Base-by-base conservation (phyloP, 2,329 filamentous ascomycete genomes). In the Hymenoscyphus infarciens region DNA sequence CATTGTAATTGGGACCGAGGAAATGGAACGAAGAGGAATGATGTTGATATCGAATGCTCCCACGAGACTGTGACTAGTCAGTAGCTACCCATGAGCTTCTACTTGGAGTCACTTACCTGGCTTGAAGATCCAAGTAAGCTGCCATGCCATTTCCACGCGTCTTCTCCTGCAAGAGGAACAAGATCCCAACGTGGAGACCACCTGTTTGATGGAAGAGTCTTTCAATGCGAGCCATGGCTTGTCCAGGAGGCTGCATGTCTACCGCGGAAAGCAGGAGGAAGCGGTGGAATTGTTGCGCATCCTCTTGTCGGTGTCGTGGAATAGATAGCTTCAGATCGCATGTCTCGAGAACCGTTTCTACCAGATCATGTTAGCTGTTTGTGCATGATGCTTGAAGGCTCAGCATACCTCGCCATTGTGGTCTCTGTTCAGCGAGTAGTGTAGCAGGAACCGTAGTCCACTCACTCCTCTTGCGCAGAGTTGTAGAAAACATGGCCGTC, bases 401-500 rank as follows among this genome's bases (percentile, higher is more conserved):
- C 39, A 29, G 49, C 61, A 57, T 52, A 74, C 74, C 74, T 71
- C 66, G 60, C 73, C 73, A 75, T 72, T 61, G 69, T 56, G 67
- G 67, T 45, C 57, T 27, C 49, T 69, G 58, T 16, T 60, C 60
- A 15, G 65, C 56, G 1, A 74, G 64, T 10, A 75, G 66, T 27
- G 49, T 67, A n/a, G 63, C 58, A 49, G 72, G 69, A 22, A 73
- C 57, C 13, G 63, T 63, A 25, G 65, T 62, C 72, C 72, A 75
- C 61, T 74, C 69, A 13, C 54, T 57, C 25, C 73, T 68, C 59
- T 67, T 72, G 49, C 73, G 69, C 31, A 75, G 61, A 10, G 68
- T 69, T 16, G 69, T 68, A 61, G 72, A 75, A 59, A 75, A 75
- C 72, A 74, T 72, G n/a, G 39, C 57, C 45, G 13, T 6, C 29